Base-by-base conservation (phyloP, 2,329 filamentous ascomycete genomes). In the Aspergillus pseudoterreus region DNA sequence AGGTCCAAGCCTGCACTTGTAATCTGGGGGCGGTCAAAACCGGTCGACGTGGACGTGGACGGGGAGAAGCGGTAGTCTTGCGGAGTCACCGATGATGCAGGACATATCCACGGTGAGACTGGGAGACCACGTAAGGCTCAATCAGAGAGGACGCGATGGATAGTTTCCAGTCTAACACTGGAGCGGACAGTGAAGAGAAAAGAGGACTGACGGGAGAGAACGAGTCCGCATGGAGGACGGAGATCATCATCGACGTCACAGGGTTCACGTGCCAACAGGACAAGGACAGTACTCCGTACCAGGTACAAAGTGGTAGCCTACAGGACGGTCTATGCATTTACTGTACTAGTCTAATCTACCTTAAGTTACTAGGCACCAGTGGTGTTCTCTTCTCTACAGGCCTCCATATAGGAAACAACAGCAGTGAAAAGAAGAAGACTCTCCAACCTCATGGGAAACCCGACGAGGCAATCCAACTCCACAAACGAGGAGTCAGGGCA, bases 401-500 rank as follows among this genome's bases (percentile, higher is more conserved):
- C 69, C 58, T 68, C 66, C 69, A 47, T 43, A 67, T 54, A 65
- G 67, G 65, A 61, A 53, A 50, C 64, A 59, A 57, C 63, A 63
- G 65, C 51, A 70, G 60, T 71, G 69, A 71, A 71, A 71, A 71
- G 68, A 69, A 69, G 64, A 69, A 58, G 49, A 41, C 52, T 49
- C 42, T 43, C 35, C 17, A 41, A 15, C 22, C n/a, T 17, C 15
- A 22, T 6, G 22, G 22, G 4, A 22, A 22, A 22, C 22, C 22
- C 22, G 19, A 24, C 44, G 4, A 30, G 15, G 57, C 54, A 51
- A 51, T 39, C 41, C 55, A 50, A 51, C 43, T 51, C 50, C 53
- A 43, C 22, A 22, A 6, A 49, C 54, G 57, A 56, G 58, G 51
- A 58, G 45, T 52, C 55, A 63, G 55, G 63, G 61, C 61, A 64